Evolutionary conservation across 2,329 filamentous ascomycete genomes (phyloP).

Genomic region (Ophiostoma australiae): DNA sequence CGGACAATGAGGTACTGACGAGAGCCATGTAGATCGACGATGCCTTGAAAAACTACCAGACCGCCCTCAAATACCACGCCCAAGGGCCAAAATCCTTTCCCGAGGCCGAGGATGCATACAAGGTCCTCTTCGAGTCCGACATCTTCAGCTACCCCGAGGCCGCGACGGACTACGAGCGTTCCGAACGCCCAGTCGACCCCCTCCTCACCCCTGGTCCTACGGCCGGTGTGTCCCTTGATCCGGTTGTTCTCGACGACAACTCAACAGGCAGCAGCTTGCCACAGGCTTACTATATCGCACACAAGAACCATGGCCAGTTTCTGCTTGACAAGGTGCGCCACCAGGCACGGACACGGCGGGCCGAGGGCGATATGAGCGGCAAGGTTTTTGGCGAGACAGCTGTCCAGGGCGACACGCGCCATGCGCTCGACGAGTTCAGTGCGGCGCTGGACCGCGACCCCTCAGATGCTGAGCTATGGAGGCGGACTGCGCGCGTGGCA

Average conservation of each 20-base stretch:
- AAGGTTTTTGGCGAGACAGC: conserved; percentile 38
- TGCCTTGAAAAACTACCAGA: conserved; percentile 89
- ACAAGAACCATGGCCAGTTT: conserved; percentile 95
- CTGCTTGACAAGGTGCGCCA: conserved; percentile 68
- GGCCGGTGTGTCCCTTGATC: conserved; percentile 49
- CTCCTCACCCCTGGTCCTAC: conserved; percentile 40
- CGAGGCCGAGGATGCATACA: conserved; percentile 76
- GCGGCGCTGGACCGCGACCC: conserved; percentile 60
- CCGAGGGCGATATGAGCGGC: not conserved
- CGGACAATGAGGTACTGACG: not conserved
- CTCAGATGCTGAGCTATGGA: conserved; percentile 63
- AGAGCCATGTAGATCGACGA: conserved; percentile 70
- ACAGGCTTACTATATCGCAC: conserved; percentile 85
- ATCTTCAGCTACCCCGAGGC: conserved; percentile 92
- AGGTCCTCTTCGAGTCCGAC: conserved; percentile 79
- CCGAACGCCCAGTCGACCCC: conserved; percentile 45
- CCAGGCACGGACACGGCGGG: conserved; percentile 37
- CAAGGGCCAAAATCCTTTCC: conserved; percentile 73
- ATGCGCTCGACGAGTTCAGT: conserved; percentile 53
- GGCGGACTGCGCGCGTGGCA: conserved; percentile 54
- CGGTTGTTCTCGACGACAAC: conserved; percentile 60
- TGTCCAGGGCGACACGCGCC: conserved; percentile 38
- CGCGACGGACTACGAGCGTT: conserved; percentile 73
- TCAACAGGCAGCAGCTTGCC: conserved; percentile 74
- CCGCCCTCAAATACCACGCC: conserved; percentile 82